phyloP scores from a whole-genome alignment of 2,329 filamentous ascomycete genomes.

The Cordyceps tenuipes region DNA sequence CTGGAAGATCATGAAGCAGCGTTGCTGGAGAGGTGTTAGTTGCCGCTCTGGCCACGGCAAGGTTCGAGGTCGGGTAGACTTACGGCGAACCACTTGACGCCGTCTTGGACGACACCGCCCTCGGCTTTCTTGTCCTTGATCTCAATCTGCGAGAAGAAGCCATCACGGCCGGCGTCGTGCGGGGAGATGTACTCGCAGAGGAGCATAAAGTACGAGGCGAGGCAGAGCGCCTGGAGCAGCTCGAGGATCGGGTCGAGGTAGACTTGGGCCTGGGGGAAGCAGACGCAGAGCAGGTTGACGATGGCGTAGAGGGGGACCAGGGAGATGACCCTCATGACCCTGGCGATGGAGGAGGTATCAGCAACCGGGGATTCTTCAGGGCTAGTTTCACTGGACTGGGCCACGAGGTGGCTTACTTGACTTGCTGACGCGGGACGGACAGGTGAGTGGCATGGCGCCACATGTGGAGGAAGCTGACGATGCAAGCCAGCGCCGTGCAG shows the following conservation, averaged over 20 bases:
- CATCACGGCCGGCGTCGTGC: constrained; percentile 23
- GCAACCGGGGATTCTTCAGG: neutral
- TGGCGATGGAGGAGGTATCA: constrained; percentile 9
- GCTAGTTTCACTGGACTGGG: no score
- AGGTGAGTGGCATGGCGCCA: constrained; percentile 29
- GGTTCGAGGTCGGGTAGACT: neutral
- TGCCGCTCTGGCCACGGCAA: no score
- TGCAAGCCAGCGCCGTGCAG: constrained; percentile 23
- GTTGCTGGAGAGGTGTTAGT: no score
- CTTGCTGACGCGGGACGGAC: constrained; percentile 32
- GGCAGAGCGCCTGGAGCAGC: constrained; percentile 30
- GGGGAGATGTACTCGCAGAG: constrained; percentile 34
- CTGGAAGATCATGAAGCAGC: constrained; percentile 31
- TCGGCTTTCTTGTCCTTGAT: constrained; percentile 21
- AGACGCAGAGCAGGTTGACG: constrained; percentile 30
- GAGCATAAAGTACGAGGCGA: constrained; percentile 36
- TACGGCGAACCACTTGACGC: constrained; percentile 26
- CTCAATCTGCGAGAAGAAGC: constrained; percentile 29
- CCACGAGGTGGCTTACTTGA: constrained; percentile 23
- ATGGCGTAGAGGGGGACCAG: constrained; percentile 33
- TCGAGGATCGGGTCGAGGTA: constrained; percentile 33
- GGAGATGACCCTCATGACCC: constrained; percentile 33
- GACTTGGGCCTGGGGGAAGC: constrained; percentile 27
- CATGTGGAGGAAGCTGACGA: constrained; percentile 25
- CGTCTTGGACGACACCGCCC: constrained; percentile 18